A percentile compares a stretch with the other conserved stretches of the same genome.
Conservation (phyloP, 768 basidiomycete genomes). For the Termitomyces sp. region DNA sequence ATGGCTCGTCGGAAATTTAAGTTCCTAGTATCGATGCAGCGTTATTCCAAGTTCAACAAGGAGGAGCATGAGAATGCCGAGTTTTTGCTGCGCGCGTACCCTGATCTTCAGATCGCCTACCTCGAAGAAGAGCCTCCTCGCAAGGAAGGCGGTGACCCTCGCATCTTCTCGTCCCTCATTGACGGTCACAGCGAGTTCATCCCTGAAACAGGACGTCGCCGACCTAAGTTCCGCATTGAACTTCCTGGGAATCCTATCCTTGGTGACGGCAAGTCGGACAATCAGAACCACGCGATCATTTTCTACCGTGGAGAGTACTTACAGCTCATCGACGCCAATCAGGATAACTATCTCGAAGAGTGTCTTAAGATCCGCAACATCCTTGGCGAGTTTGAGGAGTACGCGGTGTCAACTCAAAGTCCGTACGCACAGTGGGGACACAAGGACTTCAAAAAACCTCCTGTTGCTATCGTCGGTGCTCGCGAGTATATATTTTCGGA, state of each 20-base stretch:
- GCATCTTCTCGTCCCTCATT: conserved; percentile 93
- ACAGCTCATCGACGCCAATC: conserved; percentile 99
- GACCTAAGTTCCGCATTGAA: conserved; percentile 98
- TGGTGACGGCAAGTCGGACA: conserved; percentile 98
- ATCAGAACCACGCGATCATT: conserved; percentile 99
- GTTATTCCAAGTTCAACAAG: conserved; percentile 99
- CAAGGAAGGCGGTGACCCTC: conserved; percentile 92
- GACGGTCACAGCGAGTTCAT: conserved; percentile 98
- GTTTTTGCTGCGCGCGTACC: conserved; percentile 95
- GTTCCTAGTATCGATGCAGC: conserved; percentile 98
- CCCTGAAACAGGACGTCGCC: conserved; percentile 79
- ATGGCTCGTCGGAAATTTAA: conserved; percentile 99
- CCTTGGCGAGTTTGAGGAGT: conserved; percentile 98
- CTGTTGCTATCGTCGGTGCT: conserved; percentile 96
- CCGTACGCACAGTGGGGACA: conserved; percentile 90
- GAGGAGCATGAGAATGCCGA: conserved; percentile 99
- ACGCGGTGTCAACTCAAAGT: conserved; percentile 74
- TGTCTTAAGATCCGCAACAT: conserved; percentile 99
- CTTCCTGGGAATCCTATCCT: conserved; percentile 98
- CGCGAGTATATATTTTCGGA: conserved; percentile 99
- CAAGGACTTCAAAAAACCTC: conserved; percentile 81
- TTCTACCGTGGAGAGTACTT: conserved; percentile 99
- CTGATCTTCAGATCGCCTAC: conserved; percentile 97
- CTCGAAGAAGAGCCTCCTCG: conserved; percentile 92
- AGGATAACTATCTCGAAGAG: conserved; percentile 99